These are phyloP conservation scores for Diplodia mutila DNA, from an alignment of 2,329 filamentous ascomycete genomes.

Conservation along the genomic window DNA sequence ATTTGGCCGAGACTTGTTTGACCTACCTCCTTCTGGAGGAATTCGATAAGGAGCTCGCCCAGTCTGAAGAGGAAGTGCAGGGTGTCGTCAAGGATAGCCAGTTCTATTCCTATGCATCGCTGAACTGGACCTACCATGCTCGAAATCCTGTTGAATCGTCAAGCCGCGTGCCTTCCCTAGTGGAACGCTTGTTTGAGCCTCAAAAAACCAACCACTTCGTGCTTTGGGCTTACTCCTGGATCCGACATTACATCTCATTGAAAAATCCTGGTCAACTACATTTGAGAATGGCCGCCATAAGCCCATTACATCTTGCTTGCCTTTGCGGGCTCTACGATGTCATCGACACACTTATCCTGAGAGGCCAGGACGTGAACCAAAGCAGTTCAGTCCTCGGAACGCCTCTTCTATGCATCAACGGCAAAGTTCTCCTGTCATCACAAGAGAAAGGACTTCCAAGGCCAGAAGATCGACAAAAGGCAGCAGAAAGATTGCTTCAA, in stretches of 20 bases:
- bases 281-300: neutral
- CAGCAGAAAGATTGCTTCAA: neutral
- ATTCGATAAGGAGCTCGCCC: neutral
- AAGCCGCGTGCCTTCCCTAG: neutral
- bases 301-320: neutral
- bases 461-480: neutral
- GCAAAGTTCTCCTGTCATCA: neutral
- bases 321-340: neutral
- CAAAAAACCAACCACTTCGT: neutral
- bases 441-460: neutral
- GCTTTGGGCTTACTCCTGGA: slow-evolving; percentile 2
- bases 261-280: neutral
- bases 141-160: neutral
- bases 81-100: no score
- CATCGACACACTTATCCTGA: neutral
- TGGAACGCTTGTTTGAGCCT: neutral
- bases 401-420: neutral
- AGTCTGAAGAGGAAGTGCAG: neutral
- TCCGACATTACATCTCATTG: neutral
- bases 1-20: neutral
- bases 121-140: neutral
- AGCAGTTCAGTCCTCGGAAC: neutral
- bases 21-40: neutral
- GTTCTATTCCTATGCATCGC: neutral
- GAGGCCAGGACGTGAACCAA: neutral